phyloP scores from a whole-genome alignment of 2,329 filamentous ascomycete species.

The Metarhizium rileyi region DNA sequence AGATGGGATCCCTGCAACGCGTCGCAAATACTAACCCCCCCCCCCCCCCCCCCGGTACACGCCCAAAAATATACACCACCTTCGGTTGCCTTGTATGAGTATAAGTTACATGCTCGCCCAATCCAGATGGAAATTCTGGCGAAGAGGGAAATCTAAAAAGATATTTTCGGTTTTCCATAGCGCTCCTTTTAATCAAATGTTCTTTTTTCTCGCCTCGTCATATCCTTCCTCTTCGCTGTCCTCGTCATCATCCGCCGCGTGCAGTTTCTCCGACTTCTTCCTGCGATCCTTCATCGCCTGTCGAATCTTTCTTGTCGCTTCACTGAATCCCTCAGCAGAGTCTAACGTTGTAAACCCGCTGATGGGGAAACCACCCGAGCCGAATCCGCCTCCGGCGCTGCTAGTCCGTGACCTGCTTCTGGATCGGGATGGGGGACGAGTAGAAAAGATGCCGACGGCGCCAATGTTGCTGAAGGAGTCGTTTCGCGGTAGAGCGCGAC shows the following conservation, averaged over 20 bases:
- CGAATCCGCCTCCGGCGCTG: conserved; percentile 54
- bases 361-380: conserved; percentile 53
- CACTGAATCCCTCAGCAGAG: conserved; percentile 62
- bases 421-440: conserved; percentile 72
- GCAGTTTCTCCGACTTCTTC: conserved; percentile 37
- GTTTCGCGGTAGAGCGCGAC: conserved; percentile 61
- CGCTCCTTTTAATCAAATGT: conserved; percentile 12
- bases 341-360: conserved; percentile 60
- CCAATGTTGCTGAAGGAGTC: conserved; percentile 91
- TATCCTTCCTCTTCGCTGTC: conserved; percentile 34
- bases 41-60: too few relatives aligned
- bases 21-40: neutral
- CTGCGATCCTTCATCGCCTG: conserved; percentile 67
- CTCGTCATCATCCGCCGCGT: conserved; percentile 26
- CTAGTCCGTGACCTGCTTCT: conserved; percentile 61
- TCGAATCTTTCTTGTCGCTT: conserved; percentile 75
- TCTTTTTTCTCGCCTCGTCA: conserved; percentile 34
- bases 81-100: neutral
- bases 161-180: neutral
- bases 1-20: neutral
- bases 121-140: neutral
- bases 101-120: neutral
- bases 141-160: neutral
- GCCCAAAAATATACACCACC: neutral
- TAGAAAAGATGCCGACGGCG: conserved; percentile 81